These are phyloP conservation scores for Phytophthora tubulina DNA, from an alignment of 352 stramenopile genomes.

Conservation along the genomic window DNA sequence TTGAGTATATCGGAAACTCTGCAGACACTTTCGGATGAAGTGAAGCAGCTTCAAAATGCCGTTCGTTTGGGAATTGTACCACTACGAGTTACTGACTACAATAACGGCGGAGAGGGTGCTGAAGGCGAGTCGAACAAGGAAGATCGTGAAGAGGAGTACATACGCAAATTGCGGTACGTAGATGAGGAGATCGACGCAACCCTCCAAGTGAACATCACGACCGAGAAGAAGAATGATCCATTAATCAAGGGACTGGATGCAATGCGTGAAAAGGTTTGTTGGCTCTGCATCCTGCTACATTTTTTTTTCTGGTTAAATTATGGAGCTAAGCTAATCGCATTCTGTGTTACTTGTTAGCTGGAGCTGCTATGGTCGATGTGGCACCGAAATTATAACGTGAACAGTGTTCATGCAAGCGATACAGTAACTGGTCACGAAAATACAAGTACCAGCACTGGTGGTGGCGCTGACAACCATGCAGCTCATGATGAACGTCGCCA, in stretches of 20 bases:
- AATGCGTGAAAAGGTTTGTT: slow-evolving; percentile 71
- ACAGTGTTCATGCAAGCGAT: slow-evolving; percentile 24
- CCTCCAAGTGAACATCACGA: slow-evolving; percentile 72
- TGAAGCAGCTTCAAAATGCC: slow-evolving; percentile 68
- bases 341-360: slow-evolving; percentile 35
- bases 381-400: slow-evolving; percentile 69
- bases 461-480: slow-evolving; percentile 9
- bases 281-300: background rate
- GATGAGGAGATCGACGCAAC: slow-evolving; percentile 75
- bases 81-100: slow-evolving; percentile 33
- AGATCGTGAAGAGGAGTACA: slow-evolving; percentile 59
- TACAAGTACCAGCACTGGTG: slow-evolving; percentile 1
- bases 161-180: slow-evolving; percentile 67
- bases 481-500: slow-evolving; percentile 22
- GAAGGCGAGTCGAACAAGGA: slow-evolving; percentile 37
- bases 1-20: slow-evolving; percentile 67
- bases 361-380: slow-evolving; percentile 71
- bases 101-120: slow-evolving; percentile 3
- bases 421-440: background rate
- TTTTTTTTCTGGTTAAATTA: background rate
- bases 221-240: slow-evolving; percentile 83
- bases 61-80: slow-evolving; percentile 55
- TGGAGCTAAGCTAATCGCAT: background rate
- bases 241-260: slow-evolving; percentile 72
- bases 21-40: slow-evolving; percentile 62